Conservation (phyloP, 1,284 basidiomycete genomes). For the Neonothopanus nambi region DNA sequence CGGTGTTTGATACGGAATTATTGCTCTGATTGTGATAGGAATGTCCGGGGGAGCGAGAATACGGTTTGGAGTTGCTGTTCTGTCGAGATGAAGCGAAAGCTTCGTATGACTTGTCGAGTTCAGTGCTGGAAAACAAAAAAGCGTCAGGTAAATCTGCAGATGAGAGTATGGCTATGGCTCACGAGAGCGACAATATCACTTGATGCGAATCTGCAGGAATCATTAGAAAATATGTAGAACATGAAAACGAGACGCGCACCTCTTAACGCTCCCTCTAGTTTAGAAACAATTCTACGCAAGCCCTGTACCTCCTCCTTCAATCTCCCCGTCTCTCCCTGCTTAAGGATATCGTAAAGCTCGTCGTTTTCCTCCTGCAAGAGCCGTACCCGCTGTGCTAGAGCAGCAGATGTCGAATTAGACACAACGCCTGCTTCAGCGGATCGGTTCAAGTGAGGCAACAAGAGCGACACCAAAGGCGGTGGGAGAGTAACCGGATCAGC, state of each 20-base stretch:
- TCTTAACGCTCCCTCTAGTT: constrained; percentile 70
- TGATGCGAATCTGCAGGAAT: constrained; percentile 65
- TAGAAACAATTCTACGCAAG: constrained; percentile 62
- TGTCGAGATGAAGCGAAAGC: constrained; percentile 45
- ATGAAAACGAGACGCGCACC: constrained; percentile 43
- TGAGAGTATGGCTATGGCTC: constrained; percentile 33
- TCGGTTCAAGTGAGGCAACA: constrained; percentile 62
- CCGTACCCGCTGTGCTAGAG: constrained; percentile 68
- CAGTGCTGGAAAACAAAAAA: constrained; percentile 39
- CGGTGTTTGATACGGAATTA: background rate
- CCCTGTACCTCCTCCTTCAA: constrained; percentile 77
- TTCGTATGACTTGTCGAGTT: constrained; percentile 73
- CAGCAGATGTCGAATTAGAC: constrained; percentile 40
- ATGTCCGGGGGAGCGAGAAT: constrained; percentile 23
- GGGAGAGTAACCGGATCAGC: constrained; percentile 67
- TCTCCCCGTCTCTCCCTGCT: constrained; percentile 59
- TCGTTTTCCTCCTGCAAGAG: constrained; percentile 81
- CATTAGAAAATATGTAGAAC: constrained; percentile 7
- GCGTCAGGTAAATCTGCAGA: background rate
- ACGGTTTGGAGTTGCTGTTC: constrained; percentile 11
- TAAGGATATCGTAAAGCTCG: constrained; percentile 72
- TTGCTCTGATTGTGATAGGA: constrained; percentile 19
- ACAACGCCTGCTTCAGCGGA: constrained; percentile 27
- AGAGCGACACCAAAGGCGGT: constrained; percentile 61
- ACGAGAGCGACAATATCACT: constrained; percentile 71